Evolutionary conservation across 2,329 filamentous ascomycete species (phyloP), one percentile per base, ranked within the genome.

Genomic region (Cordyceps cateniannulata): DNA sequence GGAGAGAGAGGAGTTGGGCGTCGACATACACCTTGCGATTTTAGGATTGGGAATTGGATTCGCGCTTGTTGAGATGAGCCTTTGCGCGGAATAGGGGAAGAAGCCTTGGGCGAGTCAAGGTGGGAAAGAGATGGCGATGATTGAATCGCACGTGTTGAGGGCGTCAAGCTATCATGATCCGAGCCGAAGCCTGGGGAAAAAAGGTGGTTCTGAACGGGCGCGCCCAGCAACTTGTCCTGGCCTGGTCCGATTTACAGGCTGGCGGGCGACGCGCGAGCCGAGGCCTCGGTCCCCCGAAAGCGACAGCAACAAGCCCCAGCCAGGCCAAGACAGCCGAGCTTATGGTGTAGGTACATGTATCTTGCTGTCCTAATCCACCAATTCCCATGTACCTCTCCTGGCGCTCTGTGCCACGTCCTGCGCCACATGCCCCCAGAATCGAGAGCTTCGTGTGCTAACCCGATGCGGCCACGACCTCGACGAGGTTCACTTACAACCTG

Each of bases 261-360:
- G 32, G 32, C 32, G 9, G 32, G 32, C 32, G 58, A 53, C 42
- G 50, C 56, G 48, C 58, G 49, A 60, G 58, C 58, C 58, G 58
- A 60, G 42, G 50, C 44, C 58, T 60, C 58, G 58, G 58, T n/a
- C 50, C 58, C 50, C 50, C 50, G 58, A 53, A 53, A 42, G 50
- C 40, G 50, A 6, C 29, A 18, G 16, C 40, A 24, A 32, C 40
- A 24, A 32, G 25, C 16, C 35, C 50, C 27, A 56, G 35, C 18
- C 6, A 5, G 27, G 24, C 29, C 22, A 25, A 25, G 45, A 58
- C 55, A 58, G 32, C 55, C 44, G 55, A 58, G 55, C 55, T 40
- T 55, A 24, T 14, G 38, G 38, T 18, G 3, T 8, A 18, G 52
- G n/a, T 55, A 55, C 52, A 14, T 55, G n/a, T 1, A 1, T 8